phyloP scores from a whole-genome alignment of 1,284 basidiomycete genomes.

The Ceratobasidium sp. region DNA sequence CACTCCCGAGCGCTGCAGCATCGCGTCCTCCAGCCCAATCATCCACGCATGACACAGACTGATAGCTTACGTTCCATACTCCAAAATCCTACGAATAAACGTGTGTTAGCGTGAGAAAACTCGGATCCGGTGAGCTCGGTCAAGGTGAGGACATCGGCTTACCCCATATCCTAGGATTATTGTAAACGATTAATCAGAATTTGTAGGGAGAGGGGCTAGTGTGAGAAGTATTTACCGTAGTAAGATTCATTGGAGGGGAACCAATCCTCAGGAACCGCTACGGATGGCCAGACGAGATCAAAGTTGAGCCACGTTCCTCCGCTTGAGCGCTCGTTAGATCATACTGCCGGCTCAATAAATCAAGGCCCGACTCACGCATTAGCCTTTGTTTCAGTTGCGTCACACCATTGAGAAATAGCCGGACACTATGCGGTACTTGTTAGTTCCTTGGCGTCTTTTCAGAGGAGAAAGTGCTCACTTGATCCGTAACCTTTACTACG shows the following conservation, averaged over 20 bases:
- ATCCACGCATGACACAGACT: slow-evolving; percentile 42
- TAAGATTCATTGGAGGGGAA: slow-evolving; percentile 43
- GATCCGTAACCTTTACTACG: slow-evolving; percentile 53
- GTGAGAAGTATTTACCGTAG: slow-evolving; percentile 24
- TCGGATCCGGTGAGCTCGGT: background rate
- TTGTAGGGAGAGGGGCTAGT: background rate
- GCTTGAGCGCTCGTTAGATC: slow-evolving; percentile 6
- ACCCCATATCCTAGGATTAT: slow-evolving; percentile 29
- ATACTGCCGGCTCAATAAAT: background rate
- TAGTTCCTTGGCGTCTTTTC: background rate
- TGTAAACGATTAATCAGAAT: background rate
- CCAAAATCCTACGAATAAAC: slow-evolving; percentile 43
- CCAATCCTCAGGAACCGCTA: slow-evolving; percentile 42
- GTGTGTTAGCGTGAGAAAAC: slow-evolving; percentile 9
- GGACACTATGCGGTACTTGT: slow-evolving; percentile 22
- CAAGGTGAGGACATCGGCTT: slow-evolving; percentile 9
- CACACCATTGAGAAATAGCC: slow-evolving; percentile 31
- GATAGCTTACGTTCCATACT: slow-evolving; percentile 47
- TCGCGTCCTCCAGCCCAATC: slow-evolving; percentile 44
- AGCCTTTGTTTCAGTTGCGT: slow-evolving; percentile 28
- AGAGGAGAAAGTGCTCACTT: background rate
- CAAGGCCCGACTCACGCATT: slow-evolving; percentile 23
- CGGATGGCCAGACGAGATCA: slow-evolving; percentile 45
- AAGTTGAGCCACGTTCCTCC: slow-evolving; percentile 45
- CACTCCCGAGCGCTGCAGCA: slow-evolving; percentile 45